Base-by-base conservation (phyloP, 2,329 filamentous ascomycete species). In the Monosporascus sp. region DNA sequence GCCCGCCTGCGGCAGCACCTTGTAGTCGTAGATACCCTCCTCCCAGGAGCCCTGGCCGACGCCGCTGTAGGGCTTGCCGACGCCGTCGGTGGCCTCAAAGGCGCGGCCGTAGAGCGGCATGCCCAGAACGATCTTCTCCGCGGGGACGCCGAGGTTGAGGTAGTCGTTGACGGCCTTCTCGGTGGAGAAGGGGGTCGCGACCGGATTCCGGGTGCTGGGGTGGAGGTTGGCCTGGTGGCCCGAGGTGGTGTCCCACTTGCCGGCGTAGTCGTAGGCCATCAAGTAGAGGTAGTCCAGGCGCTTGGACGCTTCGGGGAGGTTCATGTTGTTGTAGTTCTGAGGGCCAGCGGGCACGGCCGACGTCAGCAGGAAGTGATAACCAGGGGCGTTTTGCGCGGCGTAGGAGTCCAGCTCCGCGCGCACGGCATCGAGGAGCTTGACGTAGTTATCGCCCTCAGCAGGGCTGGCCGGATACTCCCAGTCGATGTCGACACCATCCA, bases 31-130 rank as follows among this genome's bases (percentile, higher is more conserved):
- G 3, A 91, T 75, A 0, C 88, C 88, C 19, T 77, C 73, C 70
- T 94, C 89, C 84, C 85, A 93, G 51, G 77, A 84, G 0, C 88
- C 89, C 16, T 72, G 66, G 2, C 88, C 89, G 22, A 86, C 71
- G 19, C 88, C 87, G 3, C 63, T 77, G 71, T 78, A 94, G 0
- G 78, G 53, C 56, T 79, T 69, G 8, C 89, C 90, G 1, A 86
- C 78, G 0, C 89, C 89, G n/a, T 74, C 69, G 0, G 90, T 80
- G 27, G 48, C 70, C 48, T 77, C 71, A 63, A 93, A 94, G 0
- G 85, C 75, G 22, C 88, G 85, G 1, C 89, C 90, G 65, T 94
- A 94, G 7, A 95, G 74, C 0, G 91, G 89, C 79, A 94, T 86
- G 2, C 90, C 89, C 5, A 94, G 74, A 2, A 89, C 79, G 52